Conservation (phyloP, 768 basidiomycete genomes). For the Termitomyces titanicus region DNA sequence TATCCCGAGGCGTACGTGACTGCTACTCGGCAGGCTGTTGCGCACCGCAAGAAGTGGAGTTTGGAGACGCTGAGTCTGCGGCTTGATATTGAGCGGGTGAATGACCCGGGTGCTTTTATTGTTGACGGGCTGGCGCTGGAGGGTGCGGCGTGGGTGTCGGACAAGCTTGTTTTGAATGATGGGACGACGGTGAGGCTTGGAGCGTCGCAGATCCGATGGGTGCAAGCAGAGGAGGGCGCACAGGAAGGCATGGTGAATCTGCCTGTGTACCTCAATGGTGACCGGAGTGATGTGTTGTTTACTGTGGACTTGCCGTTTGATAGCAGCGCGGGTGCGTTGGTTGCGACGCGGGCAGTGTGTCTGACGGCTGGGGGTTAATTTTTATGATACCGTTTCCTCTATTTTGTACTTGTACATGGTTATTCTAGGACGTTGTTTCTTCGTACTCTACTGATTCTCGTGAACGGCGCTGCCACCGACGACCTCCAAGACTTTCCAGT, state of each 20-base stretch:
- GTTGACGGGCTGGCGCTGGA: slow-evolving; percentile 87
- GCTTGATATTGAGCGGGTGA: slow-evolving; percentile 79
- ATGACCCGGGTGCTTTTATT: slow-evolving; percentile 75
- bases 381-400: neutral
- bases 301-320: slow-evolving; percentile 84
- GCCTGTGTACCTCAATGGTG: slow-evolving; percentile 90
- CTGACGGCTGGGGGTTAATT: slow-evolving; percentile 73
- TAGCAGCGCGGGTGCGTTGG: slow-evolving; percentile 57
- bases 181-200: slow-evolving; percentile 77
- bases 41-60: slow-evolving; percentile 89
- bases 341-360: slow-evolving; percentile 88
- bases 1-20: slow-evolving; percentile 97
- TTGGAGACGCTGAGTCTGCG: slow-evolving; percentile 81
- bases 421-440: no score
- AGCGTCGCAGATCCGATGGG: slow-evolving; percentile 87
- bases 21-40: slow-evolving; percentile 93
- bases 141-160: slow-evolving; percentile 75
- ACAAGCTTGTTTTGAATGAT: slow-evolving; percentile 76
- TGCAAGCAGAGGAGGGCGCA: slow-evolving; percentile 48
- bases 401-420: no score
- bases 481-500: slow-evolving; percentile 85
- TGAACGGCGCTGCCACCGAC: slow-evolving; percentile 38
- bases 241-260: slow-evolving; percentile 59
- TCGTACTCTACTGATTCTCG: slow-evolving; percentile 7
- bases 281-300: slow-evolving; percentile 88